Base-by-base conservation (phyloP, 495 filamentous ascomycete genomes). In the Talaromyces stipitatus region DNA sequence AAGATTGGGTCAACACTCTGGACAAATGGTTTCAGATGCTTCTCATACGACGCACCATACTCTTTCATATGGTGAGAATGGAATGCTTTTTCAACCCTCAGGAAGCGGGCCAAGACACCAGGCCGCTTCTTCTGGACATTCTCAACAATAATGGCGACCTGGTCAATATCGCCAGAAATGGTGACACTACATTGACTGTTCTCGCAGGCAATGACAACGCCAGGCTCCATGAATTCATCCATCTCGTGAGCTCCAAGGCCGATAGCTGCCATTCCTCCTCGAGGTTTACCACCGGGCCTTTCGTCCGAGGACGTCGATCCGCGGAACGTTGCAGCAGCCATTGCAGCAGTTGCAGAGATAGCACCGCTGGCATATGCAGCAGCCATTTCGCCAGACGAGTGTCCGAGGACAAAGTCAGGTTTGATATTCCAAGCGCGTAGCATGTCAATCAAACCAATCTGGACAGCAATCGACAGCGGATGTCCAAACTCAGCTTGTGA, bases 101-200 rank as follows among this genome's bases (percentile, higher is more conserved):
- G 52, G 12, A 59, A 22, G 54, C 64, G 7, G 66, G 67, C 22
- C 54, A 68, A 54, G 18, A 47, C 27, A 29, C 60, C 58, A 2
- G 60, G 62, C 1, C 61, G 41, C 4, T 71, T 54, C 5, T 46
- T 45, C 0, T 63, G 60, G 3, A 85, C 61, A 5, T 68, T 55
- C 8, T 63, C 64, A 0, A 57, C 46, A 7, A 60, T 45, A 4
- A 64, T 36, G 1, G 65, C 62, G 45, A 54, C 58, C n/a, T 50
- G 77, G 2, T 64, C 57, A 48, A 16, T 27, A 32, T 70, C 64
- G 0, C 72, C 72, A 0, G 69, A 72, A 0, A 74, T 61, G 6
- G 82, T 83, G 20, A 74, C 63, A 36, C 73, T 82, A 4, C 61
- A 65, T 0, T 78, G 79, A 57, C 77, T 81, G 62, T 85, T 85